Evolutionary conservation across 257 asterid species (phyloP).

Genomic region (Fraxinus cuspidata): DNA sequence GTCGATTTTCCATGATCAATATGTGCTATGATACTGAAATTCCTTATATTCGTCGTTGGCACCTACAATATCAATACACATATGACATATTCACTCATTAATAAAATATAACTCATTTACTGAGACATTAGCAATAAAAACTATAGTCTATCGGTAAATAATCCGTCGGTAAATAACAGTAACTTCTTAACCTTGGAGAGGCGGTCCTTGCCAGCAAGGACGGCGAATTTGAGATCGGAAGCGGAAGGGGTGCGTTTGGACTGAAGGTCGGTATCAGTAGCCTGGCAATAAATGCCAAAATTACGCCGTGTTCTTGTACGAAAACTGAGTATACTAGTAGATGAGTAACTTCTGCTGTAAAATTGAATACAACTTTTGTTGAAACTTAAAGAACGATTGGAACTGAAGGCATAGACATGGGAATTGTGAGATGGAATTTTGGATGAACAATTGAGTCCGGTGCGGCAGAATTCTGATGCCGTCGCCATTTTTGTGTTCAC

Average conservation of each 20-base stretch:
- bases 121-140: neutral
- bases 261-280: conserved; percentile 43
- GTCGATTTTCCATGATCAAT: conserved; percentile 98
- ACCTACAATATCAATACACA: conserved; percentile 49
- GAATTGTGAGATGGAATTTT: conserved; percentile 21
- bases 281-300: conserved; percentile 42
- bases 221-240: conserved; percentile 44
- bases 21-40: conserved; percentile 90
- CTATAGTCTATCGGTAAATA: neutral
- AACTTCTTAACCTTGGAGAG: conserved; percentile 58
- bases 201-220: conserved; percentile 80
- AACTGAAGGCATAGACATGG: conserved; percentile 19
- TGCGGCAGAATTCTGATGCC: conserved; percentile 35
- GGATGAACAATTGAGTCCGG: conserved; percentile 24
- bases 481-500: conserved; percentile 40
- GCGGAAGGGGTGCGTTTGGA: conserved; percentile 36
- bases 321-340: conserved; percentile 8
- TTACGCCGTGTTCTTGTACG: conserved; percentile 35
- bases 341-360: conserved; percentile 21
- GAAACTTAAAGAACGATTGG: conserved; percentile 15
- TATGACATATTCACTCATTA: conserved; percentile 15
- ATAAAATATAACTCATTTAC: neutral
- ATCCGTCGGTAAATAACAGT: neutral
- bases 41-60: conserved; percentile 76
- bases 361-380: conserved; percentile 21